Evolutionary conservation across 306 rosid species (phyloP).

Genomic region (Elaeagnus macrophylla): DNA sequence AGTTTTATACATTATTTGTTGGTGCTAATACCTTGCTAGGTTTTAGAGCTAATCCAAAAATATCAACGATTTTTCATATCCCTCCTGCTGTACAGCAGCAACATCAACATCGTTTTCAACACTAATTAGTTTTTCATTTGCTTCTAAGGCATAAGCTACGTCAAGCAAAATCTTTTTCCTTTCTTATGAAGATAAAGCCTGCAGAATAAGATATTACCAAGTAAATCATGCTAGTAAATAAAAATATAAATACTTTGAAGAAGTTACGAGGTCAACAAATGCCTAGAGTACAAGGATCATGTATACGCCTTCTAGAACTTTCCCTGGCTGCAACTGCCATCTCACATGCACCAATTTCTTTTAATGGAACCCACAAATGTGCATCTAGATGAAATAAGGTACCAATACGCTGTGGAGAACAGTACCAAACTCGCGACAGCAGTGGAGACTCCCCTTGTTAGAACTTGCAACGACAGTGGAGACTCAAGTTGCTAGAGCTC

Average conservation of each 20-base stretch:
- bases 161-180: constrained; percentile 72
- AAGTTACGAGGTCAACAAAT: too few species aligned
- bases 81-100: constrained; percentile 59
- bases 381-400: constrained; percentile 95
- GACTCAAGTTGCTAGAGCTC: too few species aligned
- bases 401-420: constrained; percentile 65
- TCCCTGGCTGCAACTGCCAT: constrained; percentile 98
- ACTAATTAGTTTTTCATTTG: constrained; percentile 48
- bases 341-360: constrained; percentile 65
- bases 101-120: constrained; percentile 85
- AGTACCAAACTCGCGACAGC: too few species aligned
- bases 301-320: constrained; percentile 77
- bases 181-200: constrained; percentile 73
- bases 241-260: too few species aligned
- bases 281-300: neutral
- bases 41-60: constrained; percentile 71
- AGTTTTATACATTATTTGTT: constrained; percentile 7
- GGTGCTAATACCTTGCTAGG: constrained; percentile 64
- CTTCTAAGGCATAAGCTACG: constrained; percentile 87
- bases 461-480: too few species aligned
- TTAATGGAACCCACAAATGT: constrained; percentile 50
- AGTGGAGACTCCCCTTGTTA: too few species aligned
- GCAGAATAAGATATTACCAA: constrained; percentile 9
- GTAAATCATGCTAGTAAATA: too few species aligned
- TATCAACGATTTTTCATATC: constrained; percentile 74